A percentile compares a stretch with the other conserved stretches of the same genome.
Evolutionary conservation across 306 rosid species (phyloP).

Genomic region (Vigna radiata): DNA sequence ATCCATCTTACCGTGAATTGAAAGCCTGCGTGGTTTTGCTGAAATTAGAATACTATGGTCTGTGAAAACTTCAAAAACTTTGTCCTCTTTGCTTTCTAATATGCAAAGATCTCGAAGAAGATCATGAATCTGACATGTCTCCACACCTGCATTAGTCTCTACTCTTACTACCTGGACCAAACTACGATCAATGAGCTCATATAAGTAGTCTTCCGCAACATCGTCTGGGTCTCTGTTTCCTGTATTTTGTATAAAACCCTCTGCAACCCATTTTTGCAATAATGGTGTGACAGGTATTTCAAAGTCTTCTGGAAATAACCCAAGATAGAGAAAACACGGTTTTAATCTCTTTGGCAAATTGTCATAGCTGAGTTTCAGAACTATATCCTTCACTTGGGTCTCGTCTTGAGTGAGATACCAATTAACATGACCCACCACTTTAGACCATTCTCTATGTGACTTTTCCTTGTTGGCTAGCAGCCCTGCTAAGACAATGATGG

Average conservation of each 20-base stretch:
- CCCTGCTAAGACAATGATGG: conserved; percentile 39
- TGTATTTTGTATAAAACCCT: conserved; percentile 36
- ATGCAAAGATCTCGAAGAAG: conserved; percentile 40
- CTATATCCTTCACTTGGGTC: conserved; percentile 38
- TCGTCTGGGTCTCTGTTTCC: conserved; percentile 27
- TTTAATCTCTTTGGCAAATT: conserved; percentile 34
- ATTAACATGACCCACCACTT: conserved; percentile 23
- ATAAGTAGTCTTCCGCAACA: conserved; percentile 41
- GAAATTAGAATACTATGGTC: background rate
- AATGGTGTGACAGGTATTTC: conserved; percentile 32
- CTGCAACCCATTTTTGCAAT: conserved; percentile 31
- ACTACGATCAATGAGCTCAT: conserved; percentile 46
- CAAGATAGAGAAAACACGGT: conserved; percentile 43
- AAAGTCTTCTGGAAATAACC: conserved; percentile 40
- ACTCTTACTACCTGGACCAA: conserved; percentile 24
- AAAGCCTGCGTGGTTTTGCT: conserved; percentile 37
- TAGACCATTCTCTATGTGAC: conserved; percentile 35
- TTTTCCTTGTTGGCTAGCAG: conserved; percentile 41
- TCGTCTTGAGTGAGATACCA: conserved; percentile 34
- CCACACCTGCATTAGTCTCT: background rate
- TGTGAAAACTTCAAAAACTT: conserved; percentile 11
- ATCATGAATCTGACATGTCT: conserved; percentile 41
- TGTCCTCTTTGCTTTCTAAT: conserved; percentile 35
- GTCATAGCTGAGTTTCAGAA: conserved; percentile 44
- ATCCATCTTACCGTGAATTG: conserved; percentile 16